Evolutionary conservation across 805 yeast species (phyloP).

Genomic region (Barnettozyma siamensis): DNA sequence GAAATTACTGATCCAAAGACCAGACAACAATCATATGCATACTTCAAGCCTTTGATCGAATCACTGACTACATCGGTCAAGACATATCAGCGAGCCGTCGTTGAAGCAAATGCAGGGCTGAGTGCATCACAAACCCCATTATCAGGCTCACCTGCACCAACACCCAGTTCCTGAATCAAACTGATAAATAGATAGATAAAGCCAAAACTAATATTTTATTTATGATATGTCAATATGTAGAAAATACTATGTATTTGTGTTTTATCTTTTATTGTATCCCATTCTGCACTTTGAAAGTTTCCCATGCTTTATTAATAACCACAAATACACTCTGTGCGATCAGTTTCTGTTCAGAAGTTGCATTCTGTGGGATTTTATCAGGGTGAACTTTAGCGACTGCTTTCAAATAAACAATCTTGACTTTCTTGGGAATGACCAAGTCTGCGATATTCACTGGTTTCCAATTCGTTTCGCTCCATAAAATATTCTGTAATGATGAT

Average conservation of each 20-base stretch:
- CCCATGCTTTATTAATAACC: constrained; percentile 86
- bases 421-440: constrained; percentile 83
- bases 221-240: too few species aligned
- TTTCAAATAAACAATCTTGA: constrained; percentile 79
- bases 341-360: constrained; percentile 67
- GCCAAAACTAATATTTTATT: too few species aligned
- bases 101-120: constrained; percentile 1
- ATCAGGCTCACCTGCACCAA: background rate
- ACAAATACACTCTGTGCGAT: constrained; percentile 86
- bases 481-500: constrained; percentile 57
- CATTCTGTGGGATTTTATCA: constrained; percentile 64
- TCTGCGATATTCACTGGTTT: constrained; percentile 62
- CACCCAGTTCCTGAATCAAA: background rate
- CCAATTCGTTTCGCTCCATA: constrained; percentile 69
- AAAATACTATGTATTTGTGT: too few species aligned
- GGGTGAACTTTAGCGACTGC: constrained; percentile 87
- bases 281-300: constrained; percentile 59
- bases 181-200: too few species aligned
- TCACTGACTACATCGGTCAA: constrained; percentile 43
- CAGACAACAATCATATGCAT: constrained; percentile 26
- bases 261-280: constrained; percentile 27
- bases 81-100: constrained; percentile 37
- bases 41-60: constrained; percentile 38
- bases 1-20: constrained; percentile 26
- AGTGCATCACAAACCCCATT: constrained; percentile 12